Evolutionary conservation across 768 basidiomycete genomes (phyloP).

Genomic region (Gymnopilus dilepis): DNA sequence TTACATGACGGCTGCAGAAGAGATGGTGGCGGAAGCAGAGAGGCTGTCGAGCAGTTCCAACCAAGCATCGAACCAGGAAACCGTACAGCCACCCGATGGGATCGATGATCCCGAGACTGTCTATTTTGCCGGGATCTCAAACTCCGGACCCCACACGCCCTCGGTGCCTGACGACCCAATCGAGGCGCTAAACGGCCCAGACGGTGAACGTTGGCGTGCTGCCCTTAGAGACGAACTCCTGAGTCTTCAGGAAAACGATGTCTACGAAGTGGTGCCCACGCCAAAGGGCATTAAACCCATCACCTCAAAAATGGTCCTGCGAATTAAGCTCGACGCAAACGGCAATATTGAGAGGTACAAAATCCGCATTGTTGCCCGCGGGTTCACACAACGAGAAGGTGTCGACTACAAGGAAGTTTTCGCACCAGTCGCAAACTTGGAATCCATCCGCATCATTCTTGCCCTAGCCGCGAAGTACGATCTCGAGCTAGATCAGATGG

Average conservation of each 20-base stretch:
- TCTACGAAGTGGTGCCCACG: slow-evolving; percentile 16
- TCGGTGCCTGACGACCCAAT: not conserved
- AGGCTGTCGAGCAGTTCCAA: not conserved
- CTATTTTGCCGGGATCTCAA: slow-evolving; percentile 5
- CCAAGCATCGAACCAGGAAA: not conserved
- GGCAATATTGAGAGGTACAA: slow-evolving; percentile 22
- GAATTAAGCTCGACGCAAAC: slow-evolving; percentile 15
- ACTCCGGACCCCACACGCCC: not conserved
- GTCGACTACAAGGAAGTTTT: slow-evolving; percentile 23
- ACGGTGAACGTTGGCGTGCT: slow-evolving; percentile 7
- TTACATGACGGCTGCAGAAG: not conserved
- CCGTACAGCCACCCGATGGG: not conserved
- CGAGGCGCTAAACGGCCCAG: slow-evolving; percentile 6
- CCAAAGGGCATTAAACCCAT: slow-evolving; percentile 14
- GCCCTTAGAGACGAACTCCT: slow-evolving; percentile 12
- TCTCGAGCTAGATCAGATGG: slow-evolving; percentile 27
- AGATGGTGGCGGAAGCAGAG: not conserved
- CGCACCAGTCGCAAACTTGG: slow-evolving; percentile 21
- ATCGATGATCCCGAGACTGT: not conserved
- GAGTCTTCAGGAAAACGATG: slow-evolving; percentile 9
- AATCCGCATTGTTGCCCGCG: slow-evolving; percentile 18
- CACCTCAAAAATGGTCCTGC: slow-evolving; percentile 16
- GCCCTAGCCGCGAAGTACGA: slow-evolving; percentile 21
- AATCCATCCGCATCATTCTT: slow-evolving; percentile 23
- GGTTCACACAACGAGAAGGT: slow-evolving; percentile 22